These are phyloP conservation scores for Ceriops tagal DNA, from an alignment of 345 rosid genomes.

Conservation along the genomic window DNA sequence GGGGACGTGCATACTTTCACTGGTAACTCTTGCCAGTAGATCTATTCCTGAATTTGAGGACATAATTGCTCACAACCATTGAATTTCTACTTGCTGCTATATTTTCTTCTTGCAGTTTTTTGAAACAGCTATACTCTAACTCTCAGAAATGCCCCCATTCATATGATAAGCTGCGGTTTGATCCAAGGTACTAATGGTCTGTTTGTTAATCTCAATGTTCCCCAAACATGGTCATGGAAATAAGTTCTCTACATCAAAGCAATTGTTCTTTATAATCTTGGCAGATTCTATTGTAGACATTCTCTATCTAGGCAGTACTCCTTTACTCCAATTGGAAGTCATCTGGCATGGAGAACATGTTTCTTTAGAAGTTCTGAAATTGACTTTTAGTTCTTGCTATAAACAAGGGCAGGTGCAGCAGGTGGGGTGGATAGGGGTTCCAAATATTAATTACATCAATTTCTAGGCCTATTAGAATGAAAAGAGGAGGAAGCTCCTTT, in stretches of 20 bases:
- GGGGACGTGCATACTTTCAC: conserved; percentile 89
- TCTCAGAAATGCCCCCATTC: conserved; percentile 87
- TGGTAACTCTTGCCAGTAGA: conserved; percentile 44
- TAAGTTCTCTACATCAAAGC: neutral
- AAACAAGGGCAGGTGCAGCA: too few species aligned
- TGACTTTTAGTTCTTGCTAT: too few species aligned
- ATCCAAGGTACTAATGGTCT: conserved; percentile 63
- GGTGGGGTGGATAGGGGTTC: too few species aligned
- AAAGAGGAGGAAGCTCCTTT: too few species aligned
- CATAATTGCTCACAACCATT: conserved; percentile 2
- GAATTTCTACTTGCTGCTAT: conserved; percentile 13
- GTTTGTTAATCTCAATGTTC: neutral
- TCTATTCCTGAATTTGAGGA: neutral
- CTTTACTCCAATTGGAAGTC: too few species aligned
- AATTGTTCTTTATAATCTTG: too few species aligned
- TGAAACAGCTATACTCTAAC: conserved; percentile 68
- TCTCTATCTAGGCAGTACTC: too few species aligned
- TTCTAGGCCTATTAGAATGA: too few species aligned
- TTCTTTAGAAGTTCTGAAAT: too few species aligned
- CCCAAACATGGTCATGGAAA: neutral
- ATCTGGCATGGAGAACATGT: too few species aligned
- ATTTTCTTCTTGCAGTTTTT: conserved; percentile 54
- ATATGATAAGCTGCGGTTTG: conserved; percentile 80
- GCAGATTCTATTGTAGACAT: too few species aligned
- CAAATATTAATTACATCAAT: too few species aligned